Evolutionary conservation across 345 rosid species (phyloP).

Genomic region (Hevea brasiliensis): DNA sequence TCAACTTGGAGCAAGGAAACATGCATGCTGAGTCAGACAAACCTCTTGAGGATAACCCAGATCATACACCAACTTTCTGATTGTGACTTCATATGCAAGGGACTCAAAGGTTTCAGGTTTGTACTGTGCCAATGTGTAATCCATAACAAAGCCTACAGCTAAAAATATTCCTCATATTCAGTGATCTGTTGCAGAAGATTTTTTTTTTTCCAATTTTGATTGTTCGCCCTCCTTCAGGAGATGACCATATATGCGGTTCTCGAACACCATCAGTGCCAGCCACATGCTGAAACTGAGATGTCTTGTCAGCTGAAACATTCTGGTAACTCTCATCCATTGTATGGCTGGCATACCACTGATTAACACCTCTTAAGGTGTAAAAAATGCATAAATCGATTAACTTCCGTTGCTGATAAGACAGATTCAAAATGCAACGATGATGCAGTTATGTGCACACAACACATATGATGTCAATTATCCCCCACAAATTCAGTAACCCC

Average conservation of each 20-base stretch:
- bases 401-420: not conserved
- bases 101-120: slow-evolving; percentile 93
- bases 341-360: slow-evolving; percentile 38
- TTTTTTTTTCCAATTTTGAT: slow-evolving; percentile 68
- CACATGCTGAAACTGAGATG: slow-evolving; percentile 30
- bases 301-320: slow-evolving; percentile 38
- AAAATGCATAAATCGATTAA: not conserved
- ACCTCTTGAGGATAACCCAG: slow-evolving; percentile 94
- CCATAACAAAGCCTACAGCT: slow-evolving; percentile 98
- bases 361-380: slow-evolving; percentile 44
- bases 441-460: not conserved
- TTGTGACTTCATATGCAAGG: slow-evolving; percentile 89
- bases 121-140: slow-evolving; percentile 96
- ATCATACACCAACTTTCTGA: slow-evolving; percentile 77
- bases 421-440: not conserved
- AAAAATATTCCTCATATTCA: slow-evolving; percentile 89
- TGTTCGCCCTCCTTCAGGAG: slow-evolving; percentile 57
- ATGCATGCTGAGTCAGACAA: slow-evolving; percentile 21
- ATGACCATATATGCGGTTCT: slow-evolving; percentile 60
- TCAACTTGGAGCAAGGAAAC: not conserved
- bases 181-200: slow-evolving; percentile 92
- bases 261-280: slow-evolving; percentile 35
- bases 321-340: slow-evolving; percentile 48
- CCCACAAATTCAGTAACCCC: slow-evolving; percentile 1
- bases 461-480: not conserved